These are phyloP conservation scores for Helicostylum pulchrum DNA, from an alignment of 192 early-diverging fungal genomes.

Conservation along the genomic window DNA sequence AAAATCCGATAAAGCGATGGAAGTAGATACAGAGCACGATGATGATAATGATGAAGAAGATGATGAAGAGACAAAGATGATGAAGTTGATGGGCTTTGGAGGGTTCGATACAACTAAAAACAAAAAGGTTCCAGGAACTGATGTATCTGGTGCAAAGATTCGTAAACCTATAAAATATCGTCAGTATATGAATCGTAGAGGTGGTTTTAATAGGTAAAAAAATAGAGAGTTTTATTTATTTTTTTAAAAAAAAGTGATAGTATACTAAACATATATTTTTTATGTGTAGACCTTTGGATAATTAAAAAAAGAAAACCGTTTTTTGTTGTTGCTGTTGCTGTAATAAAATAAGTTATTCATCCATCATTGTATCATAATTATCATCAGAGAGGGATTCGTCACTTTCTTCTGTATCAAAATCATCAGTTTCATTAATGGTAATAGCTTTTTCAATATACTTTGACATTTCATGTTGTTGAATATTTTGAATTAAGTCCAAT, in stretches of 20 bases:
- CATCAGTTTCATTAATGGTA: too few species aligned
- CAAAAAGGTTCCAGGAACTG: constrained; percentile 74
- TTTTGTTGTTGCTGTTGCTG: too few species aligned
- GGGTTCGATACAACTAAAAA: constrained; percentile 86
- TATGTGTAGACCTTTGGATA: constrained; percentile 24
- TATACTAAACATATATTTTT: neutral
- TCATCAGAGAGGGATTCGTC: too few species aligned
- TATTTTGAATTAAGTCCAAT: too few species aligned
- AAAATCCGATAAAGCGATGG: neutral
- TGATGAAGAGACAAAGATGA: constrained; percentile 77
- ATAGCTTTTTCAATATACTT: too few species aligned
- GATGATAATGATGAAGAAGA: constrained; percentile 34
- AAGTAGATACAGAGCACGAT: neutral
- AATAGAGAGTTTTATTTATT: constrained; percentile 6
- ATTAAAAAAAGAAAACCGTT: neutral
- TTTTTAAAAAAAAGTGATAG: neutral
- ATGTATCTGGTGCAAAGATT: constrained; percentile 70
- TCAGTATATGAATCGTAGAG: constrained; percentile 92
- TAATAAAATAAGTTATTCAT: too few species aligned
- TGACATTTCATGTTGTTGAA: too few species aligned
- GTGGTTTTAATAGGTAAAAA: constrained; percentile 62
- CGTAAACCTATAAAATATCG: constrained; percentile 85
- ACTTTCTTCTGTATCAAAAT: too few species aligned
- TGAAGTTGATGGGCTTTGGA: constrained; percentile 81
- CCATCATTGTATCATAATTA: too few species aligned